These are phyloP conservation scores for Farysia itapuensis DNA, from an alignment of 1,284 basidiomycete genomes.

Conservation along the genomic window DNA sequence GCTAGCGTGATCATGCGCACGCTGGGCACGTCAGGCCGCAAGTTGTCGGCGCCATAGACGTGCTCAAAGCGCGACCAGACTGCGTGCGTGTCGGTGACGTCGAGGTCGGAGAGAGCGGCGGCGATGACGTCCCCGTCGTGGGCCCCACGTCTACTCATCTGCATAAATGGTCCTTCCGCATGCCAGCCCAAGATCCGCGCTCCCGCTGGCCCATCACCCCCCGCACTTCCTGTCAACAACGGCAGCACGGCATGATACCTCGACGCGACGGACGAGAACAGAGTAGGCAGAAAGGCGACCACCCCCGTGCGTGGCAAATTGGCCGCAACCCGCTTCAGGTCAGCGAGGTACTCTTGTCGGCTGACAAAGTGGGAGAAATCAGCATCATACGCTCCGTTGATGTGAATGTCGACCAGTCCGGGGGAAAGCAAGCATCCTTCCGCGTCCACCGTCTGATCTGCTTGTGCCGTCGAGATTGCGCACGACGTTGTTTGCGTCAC, in stretches of 20 bases:
- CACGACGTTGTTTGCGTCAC: too few relatives aligned
- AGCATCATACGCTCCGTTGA: not conserved
- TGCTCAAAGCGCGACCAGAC: not conserved
- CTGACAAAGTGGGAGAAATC: not conserved
- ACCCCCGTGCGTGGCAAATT: not conserved
- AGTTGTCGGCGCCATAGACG: not conserved
- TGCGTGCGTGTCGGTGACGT: not conserved
- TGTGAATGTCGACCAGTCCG: not conserved
- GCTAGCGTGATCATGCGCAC: not conserved
- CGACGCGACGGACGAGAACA: not conserved
- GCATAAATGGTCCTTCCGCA: not conserved
- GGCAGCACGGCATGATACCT: not conserved
- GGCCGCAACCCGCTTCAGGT: not conserved
- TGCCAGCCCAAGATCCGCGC: not conserved
- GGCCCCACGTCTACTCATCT: not conserved
- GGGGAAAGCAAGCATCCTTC: not conserved
- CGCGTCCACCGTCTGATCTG: too few relatives aligned
- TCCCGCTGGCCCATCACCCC: not conserved
- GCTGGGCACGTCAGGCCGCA: not conserved
- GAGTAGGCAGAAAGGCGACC: not conserved
- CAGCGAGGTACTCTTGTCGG: not conserved
- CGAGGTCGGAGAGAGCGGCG: not conserved
- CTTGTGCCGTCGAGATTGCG: too few relatives aligned
- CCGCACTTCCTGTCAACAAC: too few relatives aligned
- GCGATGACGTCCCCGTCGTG: not conserved